Conservation (phyloP, 768 basidiomycete genomes). For the Trametes cinnabarina region DNA sequence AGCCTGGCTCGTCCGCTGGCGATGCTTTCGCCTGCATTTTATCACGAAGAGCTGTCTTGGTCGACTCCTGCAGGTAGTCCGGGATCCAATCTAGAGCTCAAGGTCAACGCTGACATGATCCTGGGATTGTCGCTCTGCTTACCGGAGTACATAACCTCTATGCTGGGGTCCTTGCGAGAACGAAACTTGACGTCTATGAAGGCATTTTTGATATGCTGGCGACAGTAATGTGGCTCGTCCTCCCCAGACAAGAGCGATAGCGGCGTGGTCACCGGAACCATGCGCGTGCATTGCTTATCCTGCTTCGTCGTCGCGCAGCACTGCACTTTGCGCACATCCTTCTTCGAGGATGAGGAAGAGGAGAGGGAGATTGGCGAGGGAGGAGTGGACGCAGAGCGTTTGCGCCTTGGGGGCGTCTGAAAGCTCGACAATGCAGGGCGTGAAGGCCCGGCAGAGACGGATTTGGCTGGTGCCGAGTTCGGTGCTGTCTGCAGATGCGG, state of each 20-base stretch:
- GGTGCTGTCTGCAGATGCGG: slow-evolving; percentile 14
- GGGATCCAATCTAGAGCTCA: slow-evolving; percentile 63
- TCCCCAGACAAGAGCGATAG: slow-evolving; percentile 31
- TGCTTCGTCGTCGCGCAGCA: slow-evolving; percentile 67
- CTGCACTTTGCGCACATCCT: slow-evolving; percentile 35
- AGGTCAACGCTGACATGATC: background rate
- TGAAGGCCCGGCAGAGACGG: background rate
- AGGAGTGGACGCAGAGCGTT: slow-evolving; percentile 23
- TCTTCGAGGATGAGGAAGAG: background rate
- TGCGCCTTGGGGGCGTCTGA: slow-evolving; percentile 7
- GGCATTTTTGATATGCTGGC: slow-evolving; percentile 60
- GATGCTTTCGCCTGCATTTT: slow-evolving; percentile 58
- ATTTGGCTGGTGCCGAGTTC: slow-evolving; percentile 16
- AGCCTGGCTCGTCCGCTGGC: slow-evolving; percentile 61
- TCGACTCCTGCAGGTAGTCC: slow-evolving; percentile 55
- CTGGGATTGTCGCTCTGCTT: background rate
- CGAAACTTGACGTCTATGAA: slow-evolving; percentile 27
- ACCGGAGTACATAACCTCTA: slow-evolving; percentile 12
- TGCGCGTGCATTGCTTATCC: slow-evolving; percentile 58
- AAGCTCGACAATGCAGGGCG: background rate
- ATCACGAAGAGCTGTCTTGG: slow-evolving; percentile 52
- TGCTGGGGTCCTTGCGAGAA: slow-evolving; percentile 13
- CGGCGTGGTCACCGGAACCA: slow-evolving; percentile 44
- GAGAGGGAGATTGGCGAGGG: slow-evolving; percentile 17
- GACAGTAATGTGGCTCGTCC: slow-evolving; percentile 52